Base-by-base conservation (phyloP, 2,329 filamentous ascomycete genomes). In the Fusarium brachygibbosum region DNA sequence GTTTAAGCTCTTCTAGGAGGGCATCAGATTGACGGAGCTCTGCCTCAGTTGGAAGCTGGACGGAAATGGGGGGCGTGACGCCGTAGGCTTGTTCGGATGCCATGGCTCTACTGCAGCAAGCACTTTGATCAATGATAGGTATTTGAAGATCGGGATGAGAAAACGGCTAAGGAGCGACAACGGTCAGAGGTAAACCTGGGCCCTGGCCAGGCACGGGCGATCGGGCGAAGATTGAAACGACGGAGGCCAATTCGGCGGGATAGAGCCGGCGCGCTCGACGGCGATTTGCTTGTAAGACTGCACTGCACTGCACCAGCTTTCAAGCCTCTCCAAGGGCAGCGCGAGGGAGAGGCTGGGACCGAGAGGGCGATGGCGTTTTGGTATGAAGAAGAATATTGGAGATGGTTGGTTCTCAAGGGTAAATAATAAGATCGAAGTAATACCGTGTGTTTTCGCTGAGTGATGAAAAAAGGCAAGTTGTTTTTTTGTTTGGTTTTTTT, bases 41-140 rank as follows among this genome's bases (percentile, higher is more conserved):
- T 37, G 87, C 83, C 57, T 91, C 87, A 2, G 91, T 96, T 6
- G 96, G 96, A 25, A 94, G 85, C 23, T 86, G 84, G 14, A 86
- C 86, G 21, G 94, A 97, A 37, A 99, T 93, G 46, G 96, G 91
- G 73, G 91, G 90, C 62, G 94, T 98, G 46, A 97, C 88, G 76
- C 95, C 95, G 65, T 72, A 82, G 70, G 75, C 75, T 54, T 81
- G 81, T 54, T 81, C 79, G 61, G 76, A 75, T 44, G 78, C 68
- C 80, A 82, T 82, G 50, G 53, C 69, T 52, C 57, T 32, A 48
- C 46, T 40, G 46, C 29, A 57, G 54, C 52, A 35, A 42, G 49
- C 44, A 44, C 54, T 35, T 55, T 25, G 29, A 52, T 59, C 45
- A 51, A 59, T 52, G 41, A 42, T 34, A 53, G 38, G 21, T 46